A percentile compares a stretch with the other conserved stretches of the same genome.
Evolutionary conservation across 768 basidiomycete species (phyloP).

Genomic region (Paxillus involutus): DNA sequence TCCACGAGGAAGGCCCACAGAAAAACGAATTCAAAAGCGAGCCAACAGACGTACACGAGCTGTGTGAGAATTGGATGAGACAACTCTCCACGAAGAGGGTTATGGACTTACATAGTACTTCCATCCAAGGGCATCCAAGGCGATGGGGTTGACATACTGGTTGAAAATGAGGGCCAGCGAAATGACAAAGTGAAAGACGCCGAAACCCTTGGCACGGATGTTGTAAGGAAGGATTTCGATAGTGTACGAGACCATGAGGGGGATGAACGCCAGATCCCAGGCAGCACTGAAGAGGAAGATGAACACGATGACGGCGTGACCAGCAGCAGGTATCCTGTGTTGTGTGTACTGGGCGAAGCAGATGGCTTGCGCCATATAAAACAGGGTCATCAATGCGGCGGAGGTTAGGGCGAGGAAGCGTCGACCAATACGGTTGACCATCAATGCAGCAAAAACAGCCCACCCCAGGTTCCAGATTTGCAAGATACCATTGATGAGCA

Average conservation of each 20-base stretch:
- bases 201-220: slow-evolving; percentile 86
- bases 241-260: slow-evolving; percentile 84
- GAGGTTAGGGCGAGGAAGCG: slow-evolving; percentile 70
- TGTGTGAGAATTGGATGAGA: slow-evolving; percentile 14
- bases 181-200: slow-evolving; percentile 75
- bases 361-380: slow-evolving; percentile 68
- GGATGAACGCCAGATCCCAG: slow-evolving; percentile 82
- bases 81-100: neutral
- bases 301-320: slow-evolving; percentile 76
- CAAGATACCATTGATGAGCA: slow-evolving; percentile 84
- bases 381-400: slow-evolving; percentile 55
- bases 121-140: slow-evolving; percentile 62
- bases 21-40: slow-evolving; percentile 64
- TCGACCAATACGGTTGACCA: slow-evolving; percentile 68
- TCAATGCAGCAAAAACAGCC: slow-evolving; percentile 55
- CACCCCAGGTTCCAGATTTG: slow-evolving; percentile 79
- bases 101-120: slow-evolving; percentile 63
- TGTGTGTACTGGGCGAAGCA: slow-evolving; percentile 59
- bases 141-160: slow-evolving; percentile 86
- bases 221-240: slow-evolving; percentile 85
- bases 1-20: slow-evolving; percentile 68
- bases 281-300: slow-evolving; percentile 81
- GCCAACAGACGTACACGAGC: slow-evolving; percentile 73
- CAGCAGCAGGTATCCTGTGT: slow-evolving; percentile 41
- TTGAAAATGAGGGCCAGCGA: slow-evolving; percentile 85